Evolutionary conservation across 176 grass and related monocot genomes (phyloP).

Genomic region (Tillandsia leiboldiana): DNA sequence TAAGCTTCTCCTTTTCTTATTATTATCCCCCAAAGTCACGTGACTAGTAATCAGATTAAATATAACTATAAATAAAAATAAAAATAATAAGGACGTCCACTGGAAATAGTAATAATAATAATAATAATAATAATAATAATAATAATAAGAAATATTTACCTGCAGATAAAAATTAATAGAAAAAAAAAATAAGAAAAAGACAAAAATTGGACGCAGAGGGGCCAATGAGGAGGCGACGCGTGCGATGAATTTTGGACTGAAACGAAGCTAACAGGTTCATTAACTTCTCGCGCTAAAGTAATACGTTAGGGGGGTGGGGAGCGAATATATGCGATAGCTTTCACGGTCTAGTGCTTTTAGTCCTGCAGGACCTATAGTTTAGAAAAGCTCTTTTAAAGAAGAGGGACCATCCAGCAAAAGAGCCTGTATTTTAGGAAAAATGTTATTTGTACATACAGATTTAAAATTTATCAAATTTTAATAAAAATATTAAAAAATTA

Average conservation of each 20-base stretch:
- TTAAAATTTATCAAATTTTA: too few species aligned
- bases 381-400: too few species aligned
- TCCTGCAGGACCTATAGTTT: too few species aligned
- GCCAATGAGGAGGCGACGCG: not conserved
- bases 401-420: too few species aligned
- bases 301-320: too few species aligned
- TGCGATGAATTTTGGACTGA: not conserved
- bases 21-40: conserved; percentile 11
- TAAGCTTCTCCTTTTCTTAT: conserved; percentile 3
- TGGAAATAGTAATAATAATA: not conserved
- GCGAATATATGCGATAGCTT: too few species aligned
- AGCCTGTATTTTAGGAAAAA: too few species aligned
- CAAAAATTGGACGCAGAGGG: not conserved
- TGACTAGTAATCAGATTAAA: not conserved
- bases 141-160: not conserved
- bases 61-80: too few species aligned
- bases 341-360: too few species aligned
- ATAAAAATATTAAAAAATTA: too few species aligned
- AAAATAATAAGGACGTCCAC: not conserved
- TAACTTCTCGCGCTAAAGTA: too few species aligned
- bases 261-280: not conserved
- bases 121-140: not conserved
- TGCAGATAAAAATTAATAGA: not conserved
- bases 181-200: not conserved
- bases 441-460: too few species aligned